Conservation (phyloP, 148 eudicot species). For the Talinum fruticosum region DNA sequence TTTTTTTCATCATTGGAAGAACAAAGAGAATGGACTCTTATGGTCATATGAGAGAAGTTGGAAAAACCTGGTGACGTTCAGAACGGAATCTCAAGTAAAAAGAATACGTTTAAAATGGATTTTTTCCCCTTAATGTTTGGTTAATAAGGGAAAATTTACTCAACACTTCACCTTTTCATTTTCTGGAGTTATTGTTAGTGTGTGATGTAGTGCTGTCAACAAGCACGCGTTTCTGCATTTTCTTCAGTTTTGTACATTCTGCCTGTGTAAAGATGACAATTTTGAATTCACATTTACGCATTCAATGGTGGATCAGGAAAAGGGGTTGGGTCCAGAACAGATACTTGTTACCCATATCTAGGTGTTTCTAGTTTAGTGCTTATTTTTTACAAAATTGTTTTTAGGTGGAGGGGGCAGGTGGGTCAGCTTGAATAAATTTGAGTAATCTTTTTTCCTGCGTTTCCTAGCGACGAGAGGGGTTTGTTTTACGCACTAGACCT, state of each 20-base stretch:
- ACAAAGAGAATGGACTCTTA: not conserved
- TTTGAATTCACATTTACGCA: not conserved
- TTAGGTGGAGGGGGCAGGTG: too few relatives aligned
- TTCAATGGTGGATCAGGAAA: not conserved
- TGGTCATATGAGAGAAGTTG: too few relatives aligned
- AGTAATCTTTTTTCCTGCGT: conserved; percentile 9
- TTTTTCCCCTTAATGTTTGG: too few relatives aligned
- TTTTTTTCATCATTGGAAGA: not conserved
- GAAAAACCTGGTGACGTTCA: too few relatives aligned
- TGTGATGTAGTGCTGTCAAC: too few relatives aligned
- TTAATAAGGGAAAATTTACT: too few relatives aligned
- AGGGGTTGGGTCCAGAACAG: not conserved
- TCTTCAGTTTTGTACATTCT: not conserved
- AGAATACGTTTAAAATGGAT: too few relatives aligned
- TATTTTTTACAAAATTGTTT: too few relatives aligned
- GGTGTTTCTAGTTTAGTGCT: not conserved
- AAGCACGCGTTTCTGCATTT: not conserved
- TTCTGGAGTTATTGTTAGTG: not conserved
- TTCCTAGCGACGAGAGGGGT: conserved; percentile 73
- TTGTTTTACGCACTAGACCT: conserved; percentile 96
- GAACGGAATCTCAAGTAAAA: too few relatives aligned
- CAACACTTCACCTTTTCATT: too few relatives aligned
- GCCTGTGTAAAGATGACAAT: not conserved
- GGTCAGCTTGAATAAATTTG: not conserved
- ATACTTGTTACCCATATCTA: not conserved